A percentile compares a stretch with the other conserved stretches of the same genome.
These are phyloP conservation scores for Hypoxylon sp. DNA, from an alignment of 2,329 filamentous ascomycete species.

Conservation along the genomic window DNA sequence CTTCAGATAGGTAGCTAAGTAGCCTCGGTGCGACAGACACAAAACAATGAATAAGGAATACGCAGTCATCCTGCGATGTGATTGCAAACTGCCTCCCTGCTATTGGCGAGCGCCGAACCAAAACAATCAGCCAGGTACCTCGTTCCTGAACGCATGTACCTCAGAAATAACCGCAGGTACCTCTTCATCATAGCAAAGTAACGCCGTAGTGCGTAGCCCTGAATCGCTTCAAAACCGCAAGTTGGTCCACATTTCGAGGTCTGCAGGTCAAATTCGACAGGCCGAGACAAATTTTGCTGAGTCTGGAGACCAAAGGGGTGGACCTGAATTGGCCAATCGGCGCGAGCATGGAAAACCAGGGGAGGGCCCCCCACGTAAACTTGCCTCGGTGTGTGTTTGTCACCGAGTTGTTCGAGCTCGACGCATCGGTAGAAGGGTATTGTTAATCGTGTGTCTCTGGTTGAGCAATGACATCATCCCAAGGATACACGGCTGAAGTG, in stretches of 20 bases:
- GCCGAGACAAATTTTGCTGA: slow-evolving; percentile 52
- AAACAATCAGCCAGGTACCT: slow-evolving; percentile 14
- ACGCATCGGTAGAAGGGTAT: slow-evolving; percentile 38
- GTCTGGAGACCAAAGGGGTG: slow-evolving; percentile 52
- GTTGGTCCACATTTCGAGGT: slow-evolving; percentile 45
- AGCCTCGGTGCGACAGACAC: slow-evolving; percentile 27
- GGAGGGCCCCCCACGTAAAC: slow-evolving; percentile 27
- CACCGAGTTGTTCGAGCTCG: slow-evolving; percentile 25
- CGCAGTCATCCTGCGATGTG: not conserved
- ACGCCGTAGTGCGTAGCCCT: slow-evolving; percentile 37
- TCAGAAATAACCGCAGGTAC: slow-evolving; percentile 43
- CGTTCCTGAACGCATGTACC: slow-evolving; percentile 34
- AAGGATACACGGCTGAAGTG: not conserved
- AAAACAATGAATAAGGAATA: slow-evolving; percentile 4
- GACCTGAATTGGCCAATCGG: slow-evolving; percentile 50
- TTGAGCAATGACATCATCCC: slow-evolving; percentile 2
- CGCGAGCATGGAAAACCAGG: slow-evolving; percentile 30
- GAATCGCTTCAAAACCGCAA: slow-evolving; percentile 47
- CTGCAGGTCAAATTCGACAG: slow-evolving; percentile 49
- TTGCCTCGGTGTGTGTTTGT: slow-evolving; percentile 49
- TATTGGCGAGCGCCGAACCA: not conserved
- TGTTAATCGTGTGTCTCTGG: slow-evolving; percentile 23
- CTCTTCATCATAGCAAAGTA: slow-evolving; percentile 33
- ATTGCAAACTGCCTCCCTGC: slow-evolving; percentile 21
- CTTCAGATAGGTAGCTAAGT: slow-evolving; percentile 15